A percentile compares a stretch with the other conserved stretches of the same genome.
phyloP scores from a whole-genome alignment of 2,329 filamentous ascomycete species.

The Calonectria pseudoreteaudii region DNA sequence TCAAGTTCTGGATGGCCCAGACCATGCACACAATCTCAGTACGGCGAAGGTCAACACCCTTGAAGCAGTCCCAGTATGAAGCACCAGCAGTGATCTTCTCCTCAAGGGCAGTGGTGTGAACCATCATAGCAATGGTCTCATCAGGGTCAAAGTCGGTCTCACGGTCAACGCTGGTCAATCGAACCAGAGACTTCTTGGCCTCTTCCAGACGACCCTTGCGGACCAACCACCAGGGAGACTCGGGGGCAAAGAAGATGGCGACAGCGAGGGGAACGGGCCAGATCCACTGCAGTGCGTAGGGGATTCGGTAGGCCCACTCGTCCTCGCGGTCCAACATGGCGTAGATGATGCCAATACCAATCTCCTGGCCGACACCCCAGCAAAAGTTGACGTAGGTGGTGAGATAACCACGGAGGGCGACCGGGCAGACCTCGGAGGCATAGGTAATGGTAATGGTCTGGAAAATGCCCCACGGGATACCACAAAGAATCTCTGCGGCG shows the following conservation, averaged over 20 bases:
- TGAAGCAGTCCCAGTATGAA: constrained; percentile 86
- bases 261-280: constrained; percentile 77
- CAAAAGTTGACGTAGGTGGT: constrained; percentile 83
- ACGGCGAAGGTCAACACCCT: constrained; percentile 79
- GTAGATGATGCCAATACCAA: constrained; percentile 80
- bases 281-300: constrained; percentile 82
- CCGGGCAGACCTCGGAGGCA: constrained; percentile 78
- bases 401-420: constrained; percentile 76
- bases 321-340: constrained; percentile 73
- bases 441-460: constrained; percentile 72
- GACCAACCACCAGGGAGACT: constrained; percentile 83
- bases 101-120: constrained; percentile 86
- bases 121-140: constrained; percentile 92
- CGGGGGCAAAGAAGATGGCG: constrained; percentile 76
- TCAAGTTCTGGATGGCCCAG: constrained; percentile 73
- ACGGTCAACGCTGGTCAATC: constrained; percentile 71
- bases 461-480: constrained; percentile 72
- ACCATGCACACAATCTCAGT: constrained; percentile 78
- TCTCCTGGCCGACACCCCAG: constrained; percentile 81
- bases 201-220: constrained; percentile 73
- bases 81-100: constrained; percentile 79
- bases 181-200: constrained; percentile 74
- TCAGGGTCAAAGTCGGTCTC: constrained; percentile 83
- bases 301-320: constrained; percentile 77
- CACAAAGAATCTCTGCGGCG: constrained; percentile 72